These are phyloP conservation scores for Centaurea solstitialis DNA, from an alignment of 129 eudicot species.

Conservation along the genomic window DNA sequence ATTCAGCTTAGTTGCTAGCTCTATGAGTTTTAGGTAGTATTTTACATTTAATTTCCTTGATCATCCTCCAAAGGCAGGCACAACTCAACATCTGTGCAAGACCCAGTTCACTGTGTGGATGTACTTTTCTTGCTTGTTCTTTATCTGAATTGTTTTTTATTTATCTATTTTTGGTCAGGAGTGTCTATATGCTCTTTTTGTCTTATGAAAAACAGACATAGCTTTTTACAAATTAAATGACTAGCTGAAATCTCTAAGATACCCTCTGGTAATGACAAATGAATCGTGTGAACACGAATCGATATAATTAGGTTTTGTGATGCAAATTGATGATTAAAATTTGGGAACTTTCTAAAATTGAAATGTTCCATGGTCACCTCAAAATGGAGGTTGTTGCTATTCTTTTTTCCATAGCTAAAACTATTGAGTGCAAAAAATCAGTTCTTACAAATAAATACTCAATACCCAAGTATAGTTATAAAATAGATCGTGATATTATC, in stretches of 20 bases:
- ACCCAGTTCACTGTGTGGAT: neutral
- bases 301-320: neutral
- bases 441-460: neutral
- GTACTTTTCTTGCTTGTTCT: neutral
- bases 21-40: neutral
- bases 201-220: neutral
- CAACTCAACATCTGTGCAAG: neutral
- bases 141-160: neutral
- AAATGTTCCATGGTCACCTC: conserved; percentile 9
- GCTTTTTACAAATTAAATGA: neutral
- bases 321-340: neutral
- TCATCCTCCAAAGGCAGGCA: neutral
- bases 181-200: neutral
- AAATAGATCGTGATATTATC: neutral
- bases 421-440: neutral
- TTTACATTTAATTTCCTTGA: neutral
- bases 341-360: conserved; percentile 7
- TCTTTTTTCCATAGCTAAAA: neutral
- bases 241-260: neutral
- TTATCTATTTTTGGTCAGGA: neutral
- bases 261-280: neutral
- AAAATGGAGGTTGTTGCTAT: conserved; percentile 10
- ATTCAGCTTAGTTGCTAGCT: neutral
- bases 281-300: neutral
- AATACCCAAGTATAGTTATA: neutral